Conservation (phyloP, 2,329 filamentous ascomycete genomes). For the Polytolypa hystricis region DNA sequence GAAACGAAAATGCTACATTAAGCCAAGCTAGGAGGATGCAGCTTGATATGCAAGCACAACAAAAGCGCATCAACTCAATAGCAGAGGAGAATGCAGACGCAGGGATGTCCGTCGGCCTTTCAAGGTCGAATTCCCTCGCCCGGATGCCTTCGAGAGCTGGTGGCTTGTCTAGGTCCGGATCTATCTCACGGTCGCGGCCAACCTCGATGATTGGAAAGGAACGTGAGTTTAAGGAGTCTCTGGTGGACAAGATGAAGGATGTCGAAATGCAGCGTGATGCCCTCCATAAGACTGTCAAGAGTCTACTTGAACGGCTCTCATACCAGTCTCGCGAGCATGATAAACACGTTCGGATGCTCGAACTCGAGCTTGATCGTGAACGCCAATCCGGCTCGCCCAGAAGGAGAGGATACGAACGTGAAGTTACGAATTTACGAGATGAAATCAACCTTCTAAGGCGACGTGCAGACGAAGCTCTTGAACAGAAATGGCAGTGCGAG, state of each 20-base stretch:
- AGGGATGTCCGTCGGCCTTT: slow-evolving; percentile 42
- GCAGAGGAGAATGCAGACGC: slow-evolving; percentile 44
- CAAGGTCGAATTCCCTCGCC: slow-evolving; percentile 57
- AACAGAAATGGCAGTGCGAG: slow-evolving; percentile 93
- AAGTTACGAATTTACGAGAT: slow-evolving; percentile 66
- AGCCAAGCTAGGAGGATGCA: slow-evolving; percentile 37
- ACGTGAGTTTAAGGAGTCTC: slow-evolving; percentile 53
- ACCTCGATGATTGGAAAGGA: slow-evolving; percentile 41
- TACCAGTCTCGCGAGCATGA: slow-evolving; percentile 72
- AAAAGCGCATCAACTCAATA: slow-evolving; percentile 48
- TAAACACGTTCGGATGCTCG: slow-evolving; percentile 66
- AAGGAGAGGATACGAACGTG: slow-evolving; percentile 69
- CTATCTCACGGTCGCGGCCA: slow-evolving; percentile 45
- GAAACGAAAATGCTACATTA: slow-evolving; percentile 31
- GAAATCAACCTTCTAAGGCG: slow-evolving; percentile 77
- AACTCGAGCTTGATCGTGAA: slow-evolving; percentile 66
- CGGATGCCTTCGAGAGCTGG: slow-evolving; percentile 36
- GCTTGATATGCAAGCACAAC: slow-evolving; percentile 33
- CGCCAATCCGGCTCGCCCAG: slow-evolving; percentile 54
- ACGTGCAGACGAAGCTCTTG: slow-evolving; percentile 83
- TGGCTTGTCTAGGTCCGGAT: slow-evolving; percentile 32
- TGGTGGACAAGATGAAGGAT: slow-evolving; percentile 76
- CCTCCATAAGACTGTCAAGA: slow-evolving; percentile 75
- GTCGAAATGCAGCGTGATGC: slow-evolving; percentile 90
- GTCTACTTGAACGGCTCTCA: slow-evolving; percentile 73